Base-by-base conservation (phyloP, 1,284 basidiomycete genomes). In the Bjerkandera adusta region DNA sequence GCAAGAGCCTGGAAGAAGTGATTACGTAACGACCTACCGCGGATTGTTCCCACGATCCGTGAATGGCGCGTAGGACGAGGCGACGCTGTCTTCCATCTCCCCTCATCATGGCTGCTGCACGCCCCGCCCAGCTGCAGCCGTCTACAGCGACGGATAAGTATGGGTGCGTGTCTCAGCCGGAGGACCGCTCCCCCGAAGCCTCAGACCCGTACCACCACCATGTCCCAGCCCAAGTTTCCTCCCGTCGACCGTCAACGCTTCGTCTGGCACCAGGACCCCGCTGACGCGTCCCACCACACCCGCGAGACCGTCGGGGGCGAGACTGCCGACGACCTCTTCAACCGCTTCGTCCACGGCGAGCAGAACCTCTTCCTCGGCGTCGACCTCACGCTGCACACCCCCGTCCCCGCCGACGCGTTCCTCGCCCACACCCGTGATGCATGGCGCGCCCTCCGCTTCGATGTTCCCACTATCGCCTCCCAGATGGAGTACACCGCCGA, bases 371-470 rank as follows among this genome's bases (percentile, higher is more conserved):
- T 51, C 40, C 35, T 47, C 33, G 49, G 39, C 11, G 25, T 45
- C 44, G 22, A 52, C 2, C 24, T 45, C 15, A 30, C 18, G 4
- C 26, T 51, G 35, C 18, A n/a, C 12, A 29, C 18, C 15, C 29
- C 45, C 18, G 10, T 26, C n/a, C 16, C 44, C 21, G 5, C 49
- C 20, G 8, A 5, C 13, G 29, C 41, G 7, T 38, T 53, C 24
- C 30, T 50, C 21, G 26, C 16, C 16, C 18, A 12, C 4, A 8
- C 34, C 10, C 46, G 49, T n/a, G 36, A 26, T 11, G 49, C 54
- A 11, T 55, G 54, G 54, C 21, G 43, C 24, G 45, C 49, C 11
- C 30, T 51, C 3, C 54, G 54, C n/a, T 48, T 21, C 34, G 49
- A 36, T 16, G 32, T 48, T n/a, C 54, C 54, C 5, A 47, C 50